These are phyloP conservation scores for Podochytrium sp. DNA, from an alignment of 192 early-diverging fungal genomes.

Conservation along the genomic window DNA sequence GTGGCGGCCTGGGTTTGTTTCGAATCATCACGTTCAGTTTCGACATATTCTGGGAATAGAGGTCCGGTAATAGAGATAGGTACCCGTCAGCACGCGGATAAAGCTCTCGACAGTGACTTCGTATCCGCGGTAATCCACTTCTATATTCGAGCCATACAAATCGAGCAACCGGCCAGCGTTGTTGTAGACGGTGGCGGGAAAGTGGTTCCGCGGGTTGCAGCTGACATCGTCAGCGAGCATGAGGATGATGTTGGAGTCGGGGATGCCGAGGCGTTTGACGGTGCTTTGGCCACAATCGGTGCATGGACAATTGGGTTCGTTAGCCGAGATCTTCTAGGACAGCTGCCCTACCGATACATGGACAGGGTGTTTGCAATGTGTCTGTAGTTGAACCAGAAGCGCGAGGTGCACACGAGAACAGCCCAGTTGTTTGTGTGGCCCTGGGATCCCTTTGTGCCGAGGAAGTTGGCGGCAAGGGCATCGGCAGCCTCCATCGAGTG, in stretches of 20 bases:
- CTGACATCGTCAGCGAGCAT: conserved; percentile 99
- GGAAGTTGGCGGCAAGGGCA: neutral
- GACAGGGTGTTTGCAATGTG: conserved; percentile 98
- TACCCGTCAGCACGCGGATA: conserved; percentile 87
- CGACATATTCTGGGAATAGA: too few species aligned
- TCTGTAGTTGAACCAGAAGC: conserved; percentile 99
- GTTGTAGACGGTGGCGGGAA: conserved; percentile 92
- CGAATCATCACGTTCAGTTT: too few species aligned
- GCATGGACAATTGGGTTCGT: neutral
- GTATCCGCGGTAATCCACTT: conserved; percentile 98
- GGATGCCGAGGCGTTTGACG: conserved; percentile 96
- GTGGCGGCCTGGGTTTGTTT: conserved; percentile 87
- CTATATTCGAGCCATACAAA: conserved; percentile 95
- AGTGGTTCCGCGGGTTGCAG: conserved; percentile 93
- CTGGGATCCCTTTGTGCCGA: conserved; percentile 20
- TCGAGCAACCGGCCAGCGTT: conserved; percentile 81
- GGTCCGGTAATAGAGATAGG: too few species aligned
- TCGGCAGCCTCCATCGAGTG: neutral
- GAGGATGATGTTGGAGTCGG: conserved; percentile 98
- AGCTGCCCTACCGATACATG: conserved; percentile 75
- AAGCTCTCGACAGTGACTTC: conserved; percentile 99
- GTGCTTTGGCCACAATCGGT: conserved; percentile 54
- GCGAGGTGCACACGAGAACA: conserved; percentile 94
- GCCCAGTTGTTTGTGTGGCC: conserved; percentile 98
- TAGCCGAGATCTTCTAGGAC: neutral